A percentile compares a stretch with the other conserved stretches of the same genome.
These are phyloP conservation scores for Fusarium poae DNA, from an alignment of 2,329 filamentous ascomycete species.

Conservation along the genomic window DNA sequence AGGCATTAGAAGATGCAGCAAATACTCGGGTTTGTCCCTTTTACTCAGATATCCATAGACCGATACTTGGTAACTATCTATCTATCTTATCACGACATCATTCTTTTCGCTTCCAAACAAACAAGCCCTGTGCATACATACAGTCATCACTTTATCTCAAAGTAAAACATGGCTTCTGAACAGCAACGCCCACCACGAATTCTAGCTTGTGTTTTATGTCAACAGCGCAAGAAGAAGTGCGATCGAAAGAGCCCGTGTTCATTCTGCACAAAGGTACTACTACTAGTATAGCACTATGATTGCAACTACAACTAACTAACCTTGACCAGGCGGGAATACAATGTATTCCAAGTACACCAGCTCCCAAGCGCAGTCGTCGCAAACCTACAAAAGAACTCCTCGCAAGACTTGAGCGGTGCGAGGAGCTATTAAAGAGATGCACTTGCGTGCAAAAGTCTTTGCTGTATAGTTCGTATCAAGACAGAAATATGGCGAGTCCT, in stretches of 20 bases:
- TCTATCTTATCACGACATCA: neutral
- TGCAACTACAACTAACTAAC: neutral
- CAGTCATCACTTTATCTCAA: neutral
- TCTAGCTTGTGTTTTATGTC: conserved; percentile 38
- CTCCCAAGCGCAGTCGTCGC: conserved; percentile 35
- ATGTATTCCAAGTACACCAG: conserved; percentile 38
- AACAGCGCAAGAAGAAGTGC: conserved; percentile 43
- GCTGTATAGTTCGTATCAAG: conserved; percentile 15
- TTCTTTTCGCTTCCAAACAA: conserved; percentile 2
- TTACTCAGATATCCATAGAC: conserved; percentile 9
- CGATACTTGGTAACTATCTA: conserved; percentile 6
- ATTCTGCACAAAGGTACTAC: conserved; percentile 34
- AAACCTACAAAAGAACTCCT: conserved; percentile 39
- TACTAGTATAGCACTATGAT: neutral
- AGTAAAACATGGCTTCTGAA: conserved; percentile 27
- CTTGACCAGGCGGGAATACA: conserved; percentile 24
- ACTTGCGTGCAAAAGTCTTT: conserved; percentile 38
- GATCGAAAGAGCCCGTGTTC: conserved; percentile 39
- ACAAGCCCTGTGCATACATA: no score
- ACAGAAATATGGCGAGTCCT: conserved; percentile 29
- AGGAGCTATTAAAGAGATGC: conserved; percentile 36
- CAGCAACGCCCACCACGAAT: conserved; percentile 26
- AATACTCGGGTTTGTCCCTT: conserved; percentile 27
- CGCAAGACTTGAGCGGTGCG: conserved; percentile 32
- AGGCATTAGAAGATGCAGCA: conserved; percentile 17